Base-by-base conservation (phyloP, 1,284 basidiomycete species). In the Cryptococcus wingfieldii region DNA sequence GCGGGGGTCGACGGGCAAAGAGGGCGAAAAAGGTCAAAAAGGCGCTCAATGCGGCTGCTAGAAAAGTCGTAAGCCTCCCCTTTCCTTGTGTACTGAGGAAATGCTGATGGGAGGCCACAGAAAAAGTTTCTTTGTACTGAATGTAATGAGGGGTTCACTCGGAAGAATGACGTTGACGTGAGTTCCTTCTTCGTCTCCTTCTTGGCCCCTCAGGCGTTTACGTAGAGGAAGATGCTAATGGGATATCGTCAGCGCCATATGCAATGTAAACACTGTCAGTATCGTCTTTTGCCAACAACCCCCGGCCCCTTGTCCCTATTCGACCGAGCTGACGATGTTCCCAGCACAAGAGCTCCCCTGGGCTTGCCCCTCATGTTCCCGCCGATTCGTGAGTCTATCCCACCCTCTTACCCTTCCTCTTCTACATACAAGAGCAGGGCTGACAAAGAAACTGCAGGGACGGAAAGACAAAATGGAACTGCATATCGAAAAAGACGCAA, bases 391-490 rank as follows among this genome's bases (percentile, higher is more conserved):
- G 25, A 53, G 58, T 52, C n/a, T 41, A 3, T 23, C 23, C 23
- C 23, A 23, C 13, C 41, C 16, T 25, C 42, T 49, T 31, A 4
- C 31, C 31, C 4, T 10, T 10, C 10, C 10, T 1, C 25, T 18
- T 43, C 25, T 9, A 12, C 31, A 16, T 39, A 18, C 34, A 38
- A 50, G 7, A 27, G 13, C 47, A 25, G 5, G 4, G 34, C 39
- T 42, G 38, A 39, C 18, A 23, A 16, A 10, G 28, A 9, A 27
- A 31, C 8, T 51, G 16, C 34, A 61, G 60, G 50, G 53, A 13
- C 56, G 60, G 5, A 61, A 61, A 37, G 60, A 61, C 37, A 61
- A 61, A 41, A 47, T 61, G 18, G 51, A 58, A 34, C 45, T 53
- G 19, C 60, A 61, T 31, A 58, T 61, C 47, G 51, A 58, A 51